Evolutionary conservation across 2,329 filamentous ascomycete genomes (phyloP).

Genomic region (Penicillium sp.): DNA sequence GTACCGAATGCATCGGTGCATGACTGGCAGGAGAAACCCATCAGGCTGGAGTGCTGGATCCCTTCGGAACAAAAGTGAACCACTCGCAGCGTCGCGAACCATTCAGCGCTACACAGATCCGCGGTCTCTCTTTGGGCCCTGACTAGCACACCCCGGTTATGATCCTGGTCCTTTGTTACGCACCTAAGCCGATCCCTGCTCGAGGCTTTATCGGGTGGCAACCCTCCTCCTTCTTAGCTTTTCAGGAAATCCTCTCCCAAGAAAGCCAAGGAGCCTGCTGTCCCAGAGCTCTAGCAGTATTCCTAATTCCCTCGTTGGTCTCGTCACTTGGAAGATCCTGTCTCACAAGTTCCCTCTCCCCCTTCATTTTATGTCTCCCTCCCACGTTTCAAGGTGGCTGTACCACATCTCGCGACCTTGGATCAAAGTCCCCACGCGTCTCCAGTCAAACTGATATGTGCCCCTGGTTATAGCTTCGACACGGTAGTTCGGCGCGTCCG

Average conservation of each 20-base stretch:
- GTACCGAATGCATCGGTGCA: slow-evolving; percentile 7
- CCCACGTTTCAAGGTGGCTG: slow-evolving; percentile 29
- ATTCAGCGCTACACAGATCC: slow-evolving; percentile 29
- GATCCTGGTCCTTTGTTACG: slow-evolving; percentile 25
- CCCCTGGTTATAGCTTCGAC: slow-evolving; percentile 36
- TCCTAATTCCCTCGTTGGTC: slow-evolving; percentile 22
- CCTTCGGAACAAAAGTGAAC: slow-evolving; percentile 27
- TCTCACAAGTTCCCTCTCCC: slow-evolving; percentile 19
- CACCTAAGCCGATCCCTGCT: slow-evolving; percentile 28
- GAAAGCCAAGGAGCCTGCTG: slow-evolving; percentile 11
- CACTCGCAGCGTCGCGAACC: slow-evolving; percentile 18
- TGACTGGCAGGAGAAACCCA: slow-evolving; percentile 12
- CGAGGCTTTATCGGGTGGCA: slow-evolving; percentile 22
- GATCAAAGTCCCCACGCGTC: slow-evolving; percentile 6
- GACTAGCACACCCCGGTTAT: slow-evolving; percentile 25
- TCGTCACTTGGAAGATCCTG: slow-evolving; percentile 27
- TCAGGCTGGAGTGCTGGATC: slow-evolving; percentile 20
- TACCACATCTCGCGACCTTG: slow-evolving; percentile 22
- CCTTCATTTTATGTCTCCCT: background rate
- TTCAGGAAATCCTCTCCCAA: slow-evolving; percentile 5
- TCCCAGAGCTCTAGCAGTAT: slow-evolving; percentile 16
- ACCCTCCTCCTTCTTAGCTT: slow-evolving; percentile 5
- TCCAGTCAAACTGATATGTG: slow-evolving; percentile 25
- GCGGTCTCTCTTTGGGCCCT: slow-evolving; percentile 25
- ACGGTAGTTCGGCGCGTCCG: slow-evolving; percentile 35